phyloP scores from a whole-genome alignment of 495 filamentous ascomycete genomes.

The Schizothecium vesticola region DNA sequence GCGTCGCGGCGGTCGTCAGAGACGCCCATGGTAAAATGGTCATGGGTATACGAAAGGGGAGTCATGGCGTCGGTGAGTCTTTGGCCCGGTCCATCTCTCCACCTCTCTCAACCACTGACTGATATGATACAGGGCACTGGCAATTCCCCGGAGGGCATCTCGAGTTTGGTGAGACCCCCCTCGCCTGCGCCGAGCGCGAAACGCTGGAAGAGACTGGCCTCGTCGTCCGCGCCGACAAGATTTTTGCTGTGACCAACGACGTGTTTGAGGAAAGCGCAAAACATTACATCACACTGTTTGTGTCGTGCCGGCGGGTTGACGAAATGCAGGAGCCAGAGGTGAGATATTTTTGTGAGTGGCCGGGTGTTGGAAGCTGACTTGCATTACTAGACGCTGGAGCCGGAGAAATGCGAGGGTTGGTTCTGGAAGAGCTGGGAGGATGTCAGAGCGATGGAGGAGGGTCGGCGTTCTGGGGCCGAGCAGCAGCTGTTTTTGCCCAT shows the following conservation, averaged over 20 bases:
- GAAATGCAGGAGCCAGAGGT: conserved; percentile 46
- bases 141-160: conserved; percentile 66
- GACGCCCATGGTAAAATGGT: conserved; percentile 33
- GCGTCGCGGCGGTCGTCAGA: conserved; percentile 36
- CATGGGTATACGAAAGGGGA: conserved; percentile 37
- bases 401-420: conserved; percentile 63
- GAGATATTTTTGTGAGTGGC: not conserved
- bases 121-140: conserved; percentile 46
- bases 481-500: conserved; percentile 53
- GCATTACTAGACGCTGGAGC: conserved; percentile 39
- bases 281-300: conserved; percentile 65
- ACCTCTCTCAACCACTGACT: not conserved
- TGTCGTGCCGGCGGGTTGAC: conserved; percentile 41
- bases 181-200: conserved; percentile 58
- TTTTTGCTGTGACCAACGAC: conserved; percentile 55
- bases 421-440: conserved; percentile 53
- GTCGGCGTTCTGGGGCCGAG: conserved; percentile 16
- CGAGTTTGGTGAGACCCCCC: conserved; percentile 55
- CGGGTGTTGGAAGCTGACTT: not conserved
- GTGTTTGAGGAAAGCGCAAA: conserved; percentile 47
- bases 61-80: conserved; percentile 35
- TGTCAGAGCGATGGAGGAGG: conserved; percentile 24
- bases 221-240: conserved; percentile 38
- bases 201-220: conserved; percentile 63
- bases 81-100: not conserved